Base-by-base conservation (phyloP, 345 rosid genomes). In the Corchorus olitorius region DNA sequence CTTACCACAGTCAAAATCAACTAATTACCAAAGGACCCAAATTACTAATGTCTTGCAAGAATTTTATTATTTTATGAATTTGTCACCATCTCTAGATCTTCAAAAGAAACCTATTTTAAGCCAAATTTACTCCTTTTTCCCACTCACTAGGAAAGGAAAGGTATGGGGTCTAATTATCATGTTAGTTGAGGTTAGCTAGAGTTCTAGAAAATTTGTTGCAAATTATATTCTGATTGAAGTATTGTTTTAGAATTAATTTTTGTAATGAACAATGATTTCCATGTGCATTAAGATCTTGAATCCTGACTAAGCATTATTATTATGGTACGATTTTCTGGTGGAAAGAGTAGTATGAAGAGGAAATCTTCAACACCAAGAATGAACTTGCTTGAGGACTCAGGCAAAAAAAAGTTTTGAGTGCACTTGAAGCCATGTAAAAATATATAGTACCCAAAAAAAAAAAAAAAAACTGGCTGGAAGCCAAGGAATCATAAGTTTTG, bases 311-410 rank as follows among this genome's bases (percentile, higher is more conserved):
- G 4, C 4, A 66, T 8, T 37, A n/a, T 63, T 56, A 65, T 41
- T 73, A 46, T 69, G 55, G 46, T 14, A 72, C 49, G 34, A 19
- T 19, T 49, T 77, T 76, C 48, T n/a, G 72, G 67, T 75, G 62
- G 33, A 27, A 14, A 1, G 35, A 13, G 4, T 39, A 62, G 15
- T 13, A 62, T 5, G 14, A 13, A 17, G 1, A 10, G 55, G 35
- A 78, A 68, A 41, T 59, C 86, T 86, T 86, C 59, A 75, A 81
- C 64, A 68, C 17, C 37, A 86, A 86, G 88, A 27, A 82, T 77
- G 48, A 50, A 65, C 5, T 86, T 84, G 86, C 87, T 82, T 84
- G 22, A 76, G 69, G 41, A 50, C 19, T 35, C 49, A 34, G 79
- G 19, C 22, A 77, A 27, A 60, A 7, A n/a, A 50, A 33, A 15